A percentile compares a stretch with the other conserved stretches of the same genome.
These are phyloP conservation scores for Suillus discolor DNA, from an alignment of 768 basidiomycete species.

Conservation along the genomic window DNA sequence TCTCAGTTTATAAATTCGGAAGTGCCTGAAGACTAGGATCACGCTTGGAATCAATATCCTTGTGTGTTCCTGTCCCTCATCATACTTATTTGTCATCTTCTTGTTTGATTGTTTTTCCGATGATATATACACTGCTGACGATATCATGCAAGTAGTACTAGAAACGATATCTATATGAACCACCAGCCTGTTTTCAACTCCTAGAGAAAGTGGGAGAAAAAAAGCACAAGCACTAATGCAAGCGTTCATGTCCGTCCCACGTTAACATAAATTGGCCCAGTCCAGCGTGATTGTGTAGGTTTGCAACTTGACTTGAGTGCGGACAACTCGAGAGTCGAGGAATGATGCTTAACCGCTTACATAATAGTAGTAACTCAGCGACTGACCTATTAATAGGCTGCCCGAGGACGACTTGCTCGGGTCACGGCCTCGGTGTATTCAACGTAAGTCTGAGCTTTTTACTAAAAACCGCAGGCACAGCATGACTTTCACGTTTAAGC, in stretches of 20 bases:
- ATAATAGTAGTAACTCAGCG: background rate
- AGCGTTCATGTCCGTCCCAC: too few species aligned
- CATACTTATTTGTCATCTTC: constrained; percentile 29
- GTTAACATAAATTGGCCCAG: too few species aligned
- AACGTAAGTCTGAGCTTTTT: too few species aligned
- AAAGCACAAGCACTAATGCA: too few species aligned
- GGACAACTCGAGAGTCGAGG: too few species aligned
- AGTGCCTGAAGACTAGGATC: constrained; percentile 9
- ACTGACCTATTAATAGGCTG: background rate
- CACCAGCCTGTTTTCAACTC: too few species aligned
- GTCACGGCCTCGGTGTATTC: background rate
- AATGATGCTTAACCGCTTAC: background rate
- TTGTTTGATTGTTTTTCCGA: constrained; percentile 20
- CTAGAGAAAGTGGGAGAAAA: too few species aligned
- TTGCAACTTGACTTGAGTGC: too few species aligned
- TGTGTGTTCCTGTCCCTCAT: constrained; percentile 37
- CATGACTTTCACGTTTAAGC: background rate
- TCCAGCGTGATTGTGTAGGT: too few species aligned
- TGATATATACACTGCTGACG: too few species aligned
- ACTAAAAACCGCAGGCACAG: background rate
- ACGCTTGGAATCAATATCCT: constrained; percentile 45
- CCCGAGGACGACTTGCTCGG: background rate
- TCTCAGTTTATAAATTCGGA: background rate
- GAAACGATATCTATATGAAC: too few species aligned
- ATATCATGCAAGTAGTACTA: too few species aligned